Base-by-base conservation (phyloP, 306 rosid genomes). In the Gastrolobium bilobum region DNA sequence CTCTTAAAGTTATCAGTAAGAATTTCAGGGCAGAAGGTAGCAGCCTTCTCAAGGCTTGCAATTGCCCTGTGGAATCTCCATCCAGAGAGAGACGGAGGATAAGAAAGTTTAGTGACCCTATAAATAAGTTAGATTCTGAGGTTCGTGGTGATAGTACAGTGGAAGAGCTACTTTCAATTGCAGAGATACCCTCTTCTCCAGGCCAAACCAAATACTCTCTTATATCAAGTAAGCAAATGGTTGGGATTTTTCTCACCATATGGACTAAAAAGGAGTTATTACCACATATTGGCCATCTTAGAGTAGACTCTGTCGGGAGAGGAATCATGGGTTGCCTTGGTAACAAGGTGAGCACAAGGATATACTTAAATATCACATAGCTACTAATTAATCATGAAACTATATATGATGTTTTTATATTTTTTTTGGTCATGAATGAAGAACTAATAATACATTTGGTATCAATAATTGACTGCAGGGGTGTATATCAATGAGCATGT, bases 241-340 rank as follows among this genome's bases (percentile, higher is more conserved):
- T 94, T 1, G 99, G 99, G 14, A 88, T 94, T 79, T 94, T 94
- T 63, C 80, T 94, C 6, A 83, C 97, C 4, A 86, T 94, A 20
- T 94, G 99, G 99, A 84, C 89, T 30, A 87, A 90, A 64, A 93
- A 82, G 65, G 93, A 92, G 60, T 84, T 94, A 60, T 80, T 94
- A 3, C 92, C 97, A 7, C 92, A 94, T 68, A 85, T 94, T 62
- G 97, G 86, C 37, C 99, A 94, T 85, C 97, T 94, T 48, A 87
- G 99, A 85, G 88, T 88, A 47, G 91, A 91, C 52, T 82, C 94
- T 0, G 90, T 94, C 0, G 95, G 99, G 39, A 89, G 99, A 86
- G 99, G 99, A 76, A 92, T 94, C 53, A 91, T 94, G 99, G 95
- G 99, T 73, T 83, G 90, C 83, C 83, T 94, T 2, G 95, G 99